A percentile compares a stretch with the other conserved stretches of the same genome.
phyloP scores from a whole-genome alignment of 129 eudicot species.

The Lonicera japonica region DNA sequence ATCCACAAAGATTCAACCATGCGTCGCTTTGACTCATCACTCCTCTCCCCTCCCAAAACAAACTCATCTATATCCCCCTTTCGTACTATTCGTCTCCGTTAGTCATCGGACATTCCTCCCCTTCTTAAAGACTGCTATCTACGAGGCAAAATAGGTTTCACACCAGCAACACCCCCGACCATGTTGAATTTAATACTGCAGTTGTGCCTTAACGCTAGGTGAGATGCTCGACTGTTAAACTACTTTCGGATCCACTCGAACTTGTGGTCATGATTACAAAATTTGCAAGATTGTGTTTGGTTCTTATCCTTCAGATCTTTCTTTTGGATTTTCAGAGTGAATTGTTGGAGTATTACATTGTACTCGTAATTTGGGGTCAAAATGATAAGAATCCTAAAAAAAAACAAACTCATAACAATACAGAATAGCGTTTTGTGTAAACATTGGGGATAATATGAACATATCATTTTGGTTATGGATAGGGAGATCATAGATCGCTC shows the following conservation, averaged over 20 bases:
- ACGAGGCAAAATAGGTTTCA: conserved; percentile 87
- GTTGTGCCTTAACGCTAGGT: conserved; percentile 51
- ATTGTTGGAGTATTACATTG: too few relatives aligned
- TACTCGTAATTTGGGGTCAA: too few relatives aligned
- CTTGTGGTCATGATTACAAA: conserved; percentile 89
- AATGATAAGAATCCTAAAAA: conserved; percentile 66
- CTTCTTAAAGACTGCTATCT: conserved; percentile 77
- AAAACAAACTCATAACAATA: conserved; percentile 54
- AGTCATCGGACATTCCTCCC: conserved; percentile 15
- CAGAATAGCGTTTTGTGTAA: neutral
- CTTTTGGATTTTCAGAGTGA: too few relatives aligned
- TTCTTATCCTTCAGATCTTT: too few relatives aligned
- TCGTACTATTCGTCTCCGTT: conserved; percentile 5
- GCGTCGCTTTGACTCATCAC: neutral
- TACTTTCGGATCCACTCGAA: conserved; percentile 95
- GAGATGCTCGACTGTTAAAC: conserved; percentile 65
- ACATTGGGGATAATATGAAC: too few relatives aligned
- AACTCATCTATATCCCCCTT: too few relatives aligned
- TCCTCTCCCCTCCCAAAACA: too few relatives aligned
- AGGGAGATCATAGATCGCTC: too few relatives aligned
- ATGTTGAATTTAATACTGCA: conserved; percentile 67
- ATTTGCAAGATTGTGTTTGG: conserved; percentile 56
- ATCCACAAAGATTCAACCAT: neutral
- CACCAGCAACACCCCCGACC: conserved; percentile 70
- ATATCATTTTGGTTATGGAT: too few relatives aligned